Conservation (phyloP, 768 basidiomycete species). For the Mycena capillaripes region DNA sequence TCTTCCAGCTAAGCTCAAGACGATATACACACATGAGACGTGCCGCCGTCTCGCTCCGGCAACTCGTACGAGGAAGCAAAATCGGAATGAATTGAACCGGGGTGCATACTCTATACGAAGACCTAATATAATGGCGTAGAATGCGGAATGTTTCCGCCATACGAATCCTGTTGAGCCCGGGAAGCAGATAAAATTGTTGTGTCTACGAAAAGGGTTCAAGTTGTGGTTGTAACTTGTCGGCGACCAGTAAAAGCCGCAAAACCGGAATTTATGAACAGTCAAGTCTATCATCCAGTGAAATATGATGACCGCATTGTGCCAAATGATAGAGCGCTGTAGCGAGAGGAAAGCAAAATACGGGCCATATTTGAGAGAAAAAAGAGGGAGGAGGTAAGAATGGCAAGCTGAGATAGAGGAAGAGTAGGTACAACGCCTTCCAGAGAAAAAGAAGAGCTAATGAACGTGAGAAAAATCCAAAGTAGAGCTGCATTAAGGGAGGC, state of each 20-base stretch:
- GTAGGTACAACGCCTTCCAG: neutral
- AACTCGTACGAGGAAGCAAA: too few relatives aligned
- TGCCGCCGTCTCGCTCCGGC: neutral
- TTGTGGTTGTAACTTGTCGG: neutral
- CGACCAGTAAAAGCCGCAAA: neutral
- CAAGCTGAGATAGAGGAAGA: too few relatives aligned
- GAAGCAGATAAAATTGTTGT: constrained; percentile 3
- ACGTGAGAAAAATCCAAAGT: neutral
- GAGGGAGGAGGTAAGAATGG: neutral
- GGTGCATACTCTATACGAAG: constrained; percentile 4
- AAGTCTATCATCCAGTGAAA: neutral
- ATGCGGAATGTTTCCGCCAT: constrained; percentile 12
- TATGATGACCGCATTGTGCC: neutral
- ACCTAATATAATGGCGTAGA: constrained; percentile 1
- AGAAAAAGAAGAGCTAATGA: neutral
- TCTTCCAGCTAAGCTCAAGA: too few relatives aligned
- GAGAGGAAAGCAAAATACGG: neutral
- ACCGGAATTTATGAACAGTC: neutral
- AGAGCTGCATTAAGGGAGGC: neutral
- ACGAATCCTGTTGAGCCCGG: constrained; percentile 2
- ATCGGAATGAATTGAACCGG: neutral
- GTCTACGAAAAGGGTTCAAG: constrained; percentile 1
- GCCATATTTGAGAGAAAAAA: neutral
- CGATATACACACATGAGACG: too few relatives aligned
- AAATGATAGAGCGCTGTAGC: neutral